Evolutionary conservation across 2,329 filamentous ascomycete genomes (phyloP).

Genomic region (Teratosphaeria viscida): DNA sequence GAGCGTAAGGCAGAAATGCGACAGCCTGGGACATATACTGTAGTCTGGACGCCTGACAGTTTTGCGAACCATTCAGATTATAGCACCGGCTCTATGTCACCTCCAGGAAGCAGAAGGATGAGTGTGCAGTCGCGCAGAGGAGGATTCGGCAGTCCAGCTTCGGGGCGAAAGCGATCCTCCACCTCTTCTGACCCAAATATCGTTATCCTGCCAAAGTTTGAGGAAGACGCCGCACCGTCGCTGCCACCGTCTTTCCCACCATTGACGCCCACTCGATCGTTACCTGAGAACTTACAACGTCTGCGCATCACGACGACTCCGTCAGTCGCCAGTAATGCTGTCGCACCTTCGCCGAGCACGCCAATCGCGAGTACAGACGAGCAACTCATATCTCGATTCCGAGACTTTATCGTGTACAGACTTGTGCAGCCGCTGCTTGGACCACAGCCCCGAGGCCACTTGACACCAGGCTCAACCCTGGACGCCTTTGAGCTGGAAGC

Average conservation of each 20-base stretch:
- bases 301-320: slow-evolving; percentile 15
- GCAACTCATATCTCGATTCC: slow-evolving; percentile 16
- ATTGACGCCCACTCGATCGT: slow-evolving; percentile 5
- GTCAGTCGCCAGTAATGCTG: slow-evolving; percentile 2
- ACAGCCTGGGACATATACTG: slow-evolving; percentile 45
- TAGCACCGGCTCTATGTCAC: slow-evolving; percentile 14
- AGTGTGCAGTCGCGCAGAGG: slow-evolving; percentile 10
- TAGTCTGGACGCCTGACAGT: slow-evolving; percentile 45
- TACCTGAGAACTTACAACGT: slow-evolving; percentile 13
- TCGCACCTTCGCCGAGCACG: background rate
- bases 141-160: slow-evolving; percentile 2
- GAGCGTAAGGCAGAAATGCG: slow-evolving; percentile 45
- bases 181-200: slow-evolving; percentile 34
- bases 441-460: slow-evolving; percentile 1
- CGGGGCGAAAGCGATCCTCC: slow-evolving; percentile 4
- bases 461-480: slow-evolving; percentile 10
- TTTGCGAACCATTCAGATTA: slow-evolving; percentile 45
- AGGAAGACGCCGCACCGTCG: slow-evolving; percentile 27
- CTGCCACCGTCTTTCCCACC: slow-evolving; percentile 1
- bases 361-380: slow-evolving; percentile 9
- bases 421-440: slow-evolving; percentile 14
- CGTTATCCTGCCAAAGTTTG: slow-evolving; percentile 41
- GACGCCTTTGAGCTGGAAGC: slow-evolving; percentile 30
- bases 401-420: slow-evolving; percentile 17
- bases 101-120: slow-evolving; percentile 22